A percentile compares a stretch with the other conserved stretches of the same genome.
Conservation (phyloP, 1,284 basidiomycete genomes). For the Malassezia furfur region DNA sequence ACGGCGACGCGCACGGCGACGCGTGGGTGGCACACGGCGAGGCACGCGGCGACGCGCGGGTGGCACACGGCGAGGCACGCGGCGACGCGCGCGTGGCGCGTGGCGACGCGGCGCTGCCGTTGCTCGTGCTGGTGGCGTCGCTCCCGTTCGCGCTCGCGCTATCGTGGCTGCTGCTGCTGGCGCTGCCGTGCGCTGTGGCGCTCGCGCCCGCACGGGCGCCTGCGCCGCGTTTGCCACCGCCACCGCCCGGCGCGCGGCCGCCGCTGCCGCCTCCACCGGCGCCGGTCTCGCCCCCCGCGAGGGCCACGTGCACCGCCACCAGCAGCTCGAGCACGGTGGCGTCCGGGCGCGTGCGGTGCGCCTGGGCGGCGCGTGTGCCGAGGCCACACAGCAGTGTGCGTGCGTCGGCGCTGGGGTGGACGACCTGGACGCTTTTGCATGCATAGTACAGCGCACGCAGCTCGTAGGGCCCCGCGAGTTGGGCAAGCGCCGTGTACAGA, state of each 20-base stretch:
- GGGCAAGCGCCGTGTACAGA: slow-evolving; percentile 85
- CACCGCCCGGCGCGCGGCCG: too few relatives aligned
- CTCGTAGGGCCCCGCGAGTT: slow-evolving; percentile 71
- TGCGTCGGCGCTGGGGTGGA: slow-evolving; percentile 70
- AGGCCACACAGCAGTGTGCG: slow-evolving; percentile 76
- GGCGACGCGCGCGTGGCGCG: too few relatives aligned
- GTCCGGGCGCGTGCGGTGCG: slow-evolving; percentile 56
- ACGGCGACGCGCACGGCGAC: too few relatives aligned
- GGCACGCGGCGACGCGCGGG: slow-evolving; percentile 82
- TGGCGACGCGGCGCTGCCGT: too few relatives aligned
- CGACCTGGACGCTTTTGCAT: slow-evolving; percentile 63
- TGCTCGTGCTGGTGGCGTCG: too few relatives aligned
- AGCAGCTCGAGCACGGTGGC: slow-evolving; percentile 63
- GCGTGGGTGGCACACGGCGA: slow-evolving; percentile 94
- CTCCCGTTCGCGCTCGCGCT: too few relatives aligned
- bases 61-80: slow-evolving; percentile 51
- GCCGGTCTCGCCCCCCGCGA: too few relatives aligned
- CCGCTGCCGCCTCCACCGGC: too few relatives aligned
- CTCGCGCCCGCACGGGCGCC: too few relatives aligned
- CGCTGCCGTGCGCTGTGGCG: too few relatives aligned
- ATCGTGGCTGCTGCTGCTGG: too few relatives aligned
- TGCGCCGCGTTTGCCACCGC: too few relatives aligned
- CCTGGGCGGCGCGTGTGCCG: slow-evolving; percentile 64
- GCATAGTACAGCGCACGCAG: slow-evolving; percentile 84
- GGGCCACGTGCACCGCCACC: not conserved